phyloP scores from a whole-genome alignment of 1,284 basidiomycete genomes.

The Moesziomyces globuligerus region DNA sequence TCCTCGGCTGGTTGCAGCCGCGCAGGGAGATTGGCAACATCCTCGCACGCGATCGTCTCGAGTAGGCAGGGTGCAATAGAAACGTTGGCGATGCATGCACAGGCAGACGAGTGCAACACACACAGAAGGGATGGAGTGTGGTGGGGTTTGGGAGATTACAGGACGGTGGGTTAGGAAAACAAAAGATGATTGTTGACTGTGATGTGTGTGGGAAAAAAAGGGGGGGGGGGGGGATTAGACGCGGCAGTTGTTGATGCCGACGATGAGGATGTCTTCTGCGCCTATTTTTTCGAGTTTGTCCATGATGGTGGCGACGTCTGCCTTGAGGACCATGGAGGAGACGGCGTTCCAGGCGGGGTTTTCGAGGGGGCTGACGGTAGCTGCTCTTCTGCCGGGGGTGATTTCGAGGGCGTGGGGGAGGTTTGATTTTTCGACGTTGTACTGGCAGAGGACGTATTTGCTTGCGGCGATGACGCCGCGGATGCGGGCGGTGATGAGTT shows the following conservation, averaged over 20 bases:
- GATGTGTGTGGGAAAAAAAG: too few species aligned
- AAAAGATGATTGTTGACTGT: neutral
- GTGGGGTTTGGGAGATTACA: neutral
- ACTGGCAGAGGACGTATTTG: slow-evolving; percentile 88
- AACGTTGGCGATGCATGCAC: too few species aligned
- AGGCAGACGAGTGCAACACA: too few species aligned
- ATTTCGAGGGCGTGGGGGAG: slow-evolving; percentile 76
- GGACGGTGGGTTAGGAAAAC: neutral
- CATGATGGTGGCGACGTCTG: slow-evolving; percentile 85
- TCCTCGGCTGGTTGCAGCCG: slow-evolving; percentile 60
- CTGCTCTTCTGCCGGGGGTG: slow-evolving; percentile 88
- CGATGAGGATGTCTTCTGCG: slow-evolving; percentile 88
- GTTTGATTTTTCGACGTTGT: slow-evolving; percentile 80
- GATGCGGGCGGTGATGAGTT: slow-evolving; percentile 85
- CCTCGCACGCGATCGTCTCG: slow-evolving; percentile 42
- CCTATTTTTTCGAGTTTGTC: slow-evolving; percentile 83
- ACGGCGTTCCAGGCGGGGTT: slow-evolving; percentile 87
- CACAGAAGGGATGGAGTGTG: neutral
- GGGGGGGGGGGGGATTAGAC: slow-evolving; percentile 76
- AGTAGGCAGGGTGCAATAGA: slow-evolving; percentile 25
- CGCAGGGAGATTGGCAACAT: slow-evolving; percentile 61
- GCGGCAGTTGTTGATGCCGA: slow-evolving; percentile 91
- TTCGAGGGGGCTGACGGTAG: slow-evolving; percentile 89
- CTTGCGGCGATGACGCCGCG: slow-evolving; percentile 90
- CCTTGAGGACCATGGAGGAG: slow-evolving; percentile 90